Percentiles rank a stretch among this genome's conserved stretches.
Evolutionary conservation across 331 rosid genomes (phyloP).

Genomic region (Erythrophleum ivorense): DNA sequence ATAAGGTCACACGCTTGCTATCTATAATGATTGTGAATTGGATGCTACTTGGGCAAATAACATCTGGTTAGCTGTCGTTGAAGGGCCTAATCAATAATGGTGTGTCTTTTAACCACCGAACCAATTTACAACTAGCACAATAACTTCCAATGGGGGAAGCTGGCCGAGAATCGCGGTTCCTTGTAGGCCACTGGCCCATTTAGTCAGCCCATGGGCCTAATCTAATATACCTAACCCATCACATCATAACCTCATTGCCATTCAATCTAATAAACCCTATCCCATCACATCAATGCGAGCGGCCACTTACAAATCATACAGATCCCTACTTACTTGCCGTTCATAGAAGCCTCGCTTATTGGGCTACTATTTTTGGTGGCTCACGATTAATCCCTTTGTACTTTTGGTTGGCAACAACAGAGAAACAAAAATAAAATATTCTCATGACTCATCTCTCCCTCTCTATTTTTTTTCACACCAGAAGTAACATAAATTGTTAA

Average conservation of each 20-base stretch:
- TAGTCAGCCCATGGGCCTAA: too few species aligned
- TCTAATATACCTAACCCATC: background rate
- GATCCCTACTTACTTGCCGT: background rate
- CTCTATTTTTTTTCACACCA: background rate
- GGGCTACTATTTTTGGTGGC: background rate
- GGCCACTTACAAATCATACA: background rate
- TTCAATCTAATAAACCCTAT: slow-evolving; percentile 17
- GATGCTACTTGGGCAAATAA: too few species aligned
- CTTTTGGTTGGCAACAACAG: background rate
- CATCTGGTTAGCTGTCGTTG: too few species aligned
- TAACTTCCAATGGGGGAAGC: slow-evolving; percentile 31
- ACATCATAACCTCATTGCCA: slow-evolving; percentile 33
- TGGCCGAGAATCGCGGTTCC: slow-evolving; percentile 42
- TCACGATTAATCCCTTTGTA: background rate
- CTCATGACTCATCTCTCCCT: background rate
- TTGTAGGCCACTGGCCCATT: too few species aligned
- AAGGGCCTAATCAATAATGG: too few species aligned
- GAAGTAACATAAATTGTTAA: too few species aligned
- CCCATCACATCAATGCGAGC: too few species aligned
- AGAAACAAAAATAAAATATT: background rate
- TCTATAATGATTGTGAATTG: too few species aligned
- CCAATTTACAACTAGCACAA: background rate
- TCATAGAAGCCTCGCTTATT: background rate
- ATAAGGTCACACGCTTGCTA: too few species aligned
- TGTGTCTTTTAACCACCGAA: too few species aligned